phyloP scores from a whole-genome alignment of 2,329 filamentous ascomycete genomes.

The Xylariaceae sp. region DNA sequence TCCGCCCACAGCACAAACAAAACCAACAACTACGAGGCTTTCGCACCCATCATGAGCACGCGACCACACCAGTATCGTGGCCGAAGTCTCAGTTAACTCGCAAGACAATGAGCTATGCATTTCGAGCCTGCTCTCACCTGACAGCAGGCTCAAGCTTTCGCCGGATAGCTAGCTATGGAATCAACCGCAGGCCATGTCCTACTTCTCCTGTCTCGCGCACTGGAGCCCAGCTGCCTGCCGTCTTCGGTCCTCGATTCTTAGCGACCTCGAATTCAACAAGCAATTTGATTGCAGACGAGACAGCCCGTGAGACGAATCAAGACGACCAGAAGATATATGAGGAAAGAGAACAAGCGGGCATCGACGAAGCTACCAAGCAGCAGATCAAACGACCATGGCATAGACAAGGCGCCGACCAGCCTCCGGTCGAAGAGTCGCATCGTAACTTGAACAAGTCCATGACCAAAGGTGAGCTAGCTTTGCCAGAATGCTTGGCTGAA shows the following conservation, averaged over 20 bases:
- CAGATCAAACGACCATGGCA: conserved; percentile 62
- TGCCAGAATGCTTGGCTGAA: background rate
- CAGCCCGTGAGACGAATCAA: conserved; percentile 26
- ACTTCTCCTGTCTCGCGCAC: background rate
- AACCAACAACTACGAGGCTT: too few relatives aligned
- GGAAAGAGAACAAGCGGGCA: conserved; percentile 31
- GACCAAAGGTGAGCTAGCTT: conserved; percentile 55
- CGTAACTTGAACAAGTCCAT: conserved; percentile 47
- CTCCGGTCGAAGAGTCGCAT: conserved; percentile 52
- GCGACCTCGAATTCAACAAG: conserved; percentile 16
- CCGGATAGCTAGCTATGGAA: conserved; percentile 12
- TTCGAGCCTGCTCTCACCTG: conserved; percentile 26
- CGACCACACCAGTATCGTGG: too few relatives aligned
- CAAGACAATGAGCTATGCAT: conserved; percentile 32
- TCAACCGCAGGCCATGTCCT: background rate
- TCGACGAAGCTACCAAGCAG: conserved; percentile 45
- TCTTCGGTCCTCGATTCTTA: conserved; percentile 11
- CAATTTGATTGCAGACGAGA: conserved; percentile 19
- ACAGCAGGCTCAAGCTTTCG: conserved; percentile 19
- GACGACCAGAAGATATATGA: conserved; percentile 30
- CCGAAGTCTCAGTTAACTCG: conserved; percentile 1
- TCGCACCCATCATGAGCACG: too few relatives aligned
- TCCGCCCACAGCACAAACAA: too few relatives aligned
- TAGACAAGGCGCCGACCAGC: conserved; percentile 55
- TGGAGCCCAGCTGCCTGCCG: background rate